Base-by-base conservation (phyloP, 106 monocot species). In the Acorus gramineus region DNA sequence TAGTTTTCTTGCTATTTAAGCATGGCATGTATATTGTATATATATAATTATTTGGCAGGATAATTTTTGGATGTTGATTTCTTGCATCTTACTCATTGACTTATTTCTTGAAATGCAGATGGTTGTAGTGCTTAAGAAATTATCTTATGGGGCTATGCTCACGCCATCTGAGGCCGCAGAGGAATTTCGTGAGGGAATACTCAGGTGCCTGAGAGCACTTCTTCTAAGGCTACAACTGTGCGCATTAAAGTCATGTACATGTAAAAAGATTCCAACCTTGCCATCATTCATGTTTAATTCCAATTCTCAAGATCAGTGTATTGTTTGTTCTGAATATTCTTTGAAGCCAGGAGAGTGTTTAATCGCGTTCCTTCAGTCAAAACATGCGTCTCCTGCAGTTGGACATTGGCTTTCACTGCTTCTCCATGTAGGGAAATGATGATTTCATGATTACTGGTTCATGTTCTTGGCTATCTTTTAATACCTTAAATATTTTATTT, bases 401-500 rank as follows among this genome's bases (percentile, higher is more conserved):
- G 96, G 96, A 42, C 96, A 98, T 57, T 91, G 86, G 90, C 67
- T 98, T 11, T 98, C 91, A 60, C 82, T 98, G 62, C 87, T 96
- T 76, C 81, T 96, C n/a, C 87, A 91, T 74, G 96, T 90, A 81
- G 47, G 64, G 4, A 60, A 56, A 59, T 11, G 7, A 60, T n/a
- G 11, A 14, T 57, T 5, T 13, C 42, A 55, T 42, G 28, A 28
- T 28, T 28, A 28, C 28, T 28, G 28, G 28, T 28, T 28, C 28
- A 28, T 28, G 28, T 28, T 28, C 28, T 28, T 28, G 28, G 28
- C 28, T 28, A 28, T 28, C 28, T 28, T 28, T 28, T 28, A 28
- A 28, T 28, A 28, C 28, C 28, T 28, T 28, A 28, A 28, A 28
- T 57, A 9, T 65, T 8, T 10, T 64, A 5, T 57, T 56, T 50